Evolutionary conservation across 345 rosid species (phyloP).

Genomic region (Diplotaxis tenuifolia): DNA sequence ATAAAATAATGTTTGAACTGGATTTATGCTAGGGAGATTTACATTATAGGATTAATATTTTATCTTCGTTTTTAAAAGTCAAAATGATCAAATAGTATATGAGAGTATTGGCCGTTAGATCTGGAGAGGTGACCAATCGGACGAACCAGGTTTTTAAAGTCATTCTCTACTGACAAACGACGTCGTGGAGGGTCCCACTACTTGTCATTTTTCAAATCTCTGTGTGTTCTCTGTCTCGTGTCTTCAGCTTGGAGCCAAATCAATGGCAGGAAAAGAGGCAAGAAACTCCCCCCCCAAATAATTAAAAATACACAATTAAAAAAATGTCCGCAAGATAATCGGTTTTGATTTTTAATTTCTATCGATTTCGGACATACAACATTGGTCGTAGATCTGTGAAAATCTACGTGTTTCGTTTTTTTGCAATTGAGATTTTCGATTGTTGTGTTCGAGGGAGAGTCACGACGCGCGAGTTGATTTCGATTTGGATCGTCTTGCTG

Average conservation of each 20-base stretch:
- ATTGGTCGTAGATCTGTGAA: slow-evolving; percentile 32
- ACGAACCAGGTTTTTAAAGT: slow-evolving; percentile 16
- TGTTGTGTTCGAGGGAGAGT: slow-evolving; percentile 21
- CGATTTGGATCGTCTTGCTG: background rate
- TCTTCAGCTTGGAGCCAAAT: slow-evolving; percentile 32
- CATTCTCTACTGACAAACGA: slow-evolving; percentile 2
- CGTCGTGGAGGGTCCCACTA: slow-evolving; percentile 37
- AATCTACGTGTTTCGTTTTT: slow-evolving; percentile 12
- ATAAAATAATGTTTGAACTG: background rate
- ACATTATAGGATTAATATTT: background rate
- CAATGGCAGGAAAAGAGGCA: slow-evolving; percentile 19
- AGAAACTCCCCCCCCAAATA: background rate
- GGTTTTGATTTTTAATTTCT: background rate
- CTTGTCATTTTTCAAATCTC: slow-evolving; percentile 15
- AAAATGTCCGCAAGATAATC: slow-evolving; percentile 1
- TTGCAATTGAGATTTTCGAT: slow-evolving; percentile 13
- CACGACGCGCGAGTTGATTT: slow-evolving; percentile 11
- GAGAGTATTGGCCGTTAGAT: slow-evolving; percentile 15
- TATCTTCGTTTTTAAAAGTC: background rate
- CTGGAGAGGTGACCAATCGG: background rate
- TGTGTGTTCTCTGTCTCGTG: background rate
- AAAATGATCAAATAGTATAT: background rate
- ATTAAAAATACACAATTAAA: background rate
- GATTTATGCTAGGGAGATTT: background rate
- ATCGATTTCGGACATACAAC: slow-evolving; percentile 21